These are phyloP conservation scores for Fusarium annulatum DNA, from an alignment of 2,329 filamentous ascomycete species.

Conservation along the genomic window DNA sequence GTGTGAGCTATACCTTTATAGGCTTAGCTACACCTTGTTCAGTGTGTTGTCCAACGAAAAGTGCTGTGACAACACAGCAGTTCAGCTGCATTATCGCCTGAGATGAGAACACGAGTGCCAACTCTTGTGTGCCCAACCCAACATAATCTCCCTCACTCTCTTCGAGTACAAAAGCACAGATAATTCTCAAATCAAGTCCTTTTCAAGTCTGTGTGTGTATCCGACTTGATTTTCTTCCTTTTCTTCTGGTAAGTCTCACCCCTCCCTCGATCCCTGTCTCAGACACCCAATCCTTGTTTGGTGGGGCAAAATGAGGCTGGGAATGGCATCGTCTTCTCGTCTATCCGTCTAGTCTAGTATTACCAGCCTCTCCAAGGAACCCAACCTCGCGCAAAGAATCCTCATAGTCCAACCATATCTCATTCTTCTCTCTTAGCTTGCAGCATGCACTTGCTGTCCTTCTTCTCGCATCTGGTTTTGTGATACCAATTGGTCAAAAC, in stretches of 20 bases:
- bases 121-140: slow-evolving; percentile 17
- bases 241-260: slow-evolving; percentile 25
- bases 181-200: neutral
- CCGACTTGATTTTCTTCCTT: neutral
- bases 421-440: slow-evolving; percentile 38
- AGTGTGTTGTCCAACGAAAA: slow-evolving; percentile 15
- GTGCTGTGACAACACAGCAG: slow-evolving; percentile 36
- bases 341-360: slow-evolving; percentile 2
- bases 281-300: slow-evolving; percentile 20
- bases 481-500: slow-evolving; percentile 50
- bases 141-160: slow-evolving; percentile 4
- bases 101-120: slow-evolving; percentile 23
- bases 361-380: slow-evolving; percentile 39
- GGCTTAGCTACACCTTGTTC: slow-evolving; percentile 12
- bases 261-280: slow-evolving; percentile 11
- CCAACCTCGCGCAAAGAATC: slow-evolving; percentile 45
- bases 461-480: slow-evolving; percentile 47
- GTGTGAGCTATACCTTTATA: neutral
- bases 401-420: slow-evolving; percentile 51
- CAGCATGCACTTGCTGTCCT: slow-evolving; percentile 44
- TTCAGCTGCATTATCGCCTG: slow-evolving; percentile 21
- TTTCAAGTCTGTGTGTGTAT: neutral
- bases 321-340: slow-evolving; percentile 23
- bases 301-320: slow-evolving; percentile 43
- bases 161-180: slow-evolving; percentile 6